A percentile compares a stretch with the other conserved stretches of the same genome.
Evolutionary conservation across 2,329 filamentous ascomycete genomes (phyloP).

Genomic region (Penicillium sp.): DNA sequence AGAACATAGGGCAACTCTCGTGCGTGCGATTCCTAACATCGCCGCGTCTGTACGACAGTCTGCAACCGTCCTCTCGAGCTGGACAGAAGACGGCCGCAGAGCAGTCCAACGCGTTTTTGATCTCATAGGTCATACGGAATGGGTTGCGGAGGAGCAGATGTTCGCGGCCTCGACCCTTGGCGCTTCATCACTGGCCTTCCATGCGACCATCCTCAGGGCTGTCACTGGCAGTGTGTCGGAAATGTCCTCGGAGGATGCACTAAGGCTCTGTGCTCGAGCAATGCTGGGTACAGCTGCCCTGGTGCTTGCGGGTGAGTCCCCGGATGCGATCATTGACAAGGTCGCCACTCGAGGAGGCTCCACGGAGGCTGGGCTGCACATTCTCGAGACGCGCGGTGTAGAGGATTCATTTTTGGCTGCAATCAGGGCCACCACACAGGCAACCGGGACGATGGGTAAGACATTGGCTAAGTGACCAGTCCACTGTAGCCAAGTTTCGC

Average conservation of each 20-base stretch:
- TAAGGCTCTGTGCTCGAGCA: not conserved
- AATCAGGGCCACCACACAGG: not conserved
- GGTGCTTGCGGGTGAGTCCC: not conserved
- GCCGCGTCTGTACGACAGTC: not conserved
- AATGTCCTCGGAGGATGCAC: not conserved
- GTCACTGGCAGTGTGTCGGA: not conserved
- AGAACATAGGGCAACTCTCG: not conserved
- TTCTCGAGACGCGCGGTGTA: not conserved
- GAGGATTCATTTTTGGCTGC: not conserved
- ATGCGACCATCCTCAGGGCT: not conserved
- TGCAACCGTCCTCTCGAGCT: not conserved
- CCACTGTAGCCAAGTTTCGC: not conserved
- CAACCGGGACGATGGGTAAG: not conserved
- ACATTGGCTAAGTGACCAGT: not conserved
- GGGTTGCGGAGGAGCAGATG: not conserved
- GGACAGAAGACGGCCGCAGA: not conserved
- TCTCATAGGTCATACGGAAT: not conserved
- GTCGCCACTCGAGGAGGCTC: not conserved
- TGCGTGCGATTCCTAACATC: not conserved
- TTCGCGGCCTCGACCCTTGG: not conserved
- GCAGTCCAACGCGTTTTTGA: not conserved
- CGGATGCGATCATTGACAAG: not conserved
- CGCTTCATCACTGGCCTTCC: not conserved
- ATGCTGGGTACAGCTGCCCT: not conserved
- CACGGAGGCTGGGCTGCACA: not conserved